These are phyloP conservation scores for Phoenix dactylifera DNA, from an alignment of 176 grass and related monocot genomes.

Conservation along the genomic window DNA sequence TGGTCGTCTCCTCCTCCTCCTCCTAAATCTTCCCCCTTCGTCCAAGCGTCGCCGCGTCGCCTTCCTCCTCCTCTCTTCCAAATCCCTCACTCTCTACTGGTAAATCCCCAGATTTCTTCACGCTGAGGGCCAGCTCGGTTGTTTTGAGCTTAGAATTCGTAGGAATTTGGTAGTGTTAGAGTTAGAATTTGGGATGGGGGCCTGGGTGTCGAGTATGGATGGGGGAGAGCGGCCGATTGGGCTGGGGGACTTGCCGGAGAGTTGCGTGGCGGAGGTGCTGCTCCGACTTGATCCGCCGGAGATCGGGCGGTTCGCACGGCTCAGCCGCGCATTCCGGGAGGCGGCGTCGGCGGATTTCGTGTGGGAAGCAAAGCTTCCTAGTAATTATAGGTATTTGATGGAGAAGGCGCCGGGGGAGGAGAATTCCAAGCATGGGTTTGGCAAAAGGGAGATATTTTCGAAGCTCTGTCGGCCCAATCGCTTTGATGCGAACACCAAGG, in stretches of 20 bases:
- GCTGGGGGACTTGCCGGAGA: slow-evolving; percentile 4
- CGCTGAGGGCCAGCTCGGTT: neutral
- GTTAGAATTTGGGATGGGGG: neutral
- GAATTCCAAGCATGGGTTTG: neutral
- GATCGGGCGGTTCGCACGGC: neutral
- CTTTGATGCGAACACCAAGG: slow-evolving; percentile 1
- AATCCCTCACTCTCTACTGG: slow-evolving; percentile 30
- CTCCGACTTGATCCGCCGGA: slow-evolving; percentile 7
- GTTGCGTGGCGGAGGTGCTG: slow-evolving; percentile 6
- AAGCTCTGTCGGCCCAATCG: neutral
- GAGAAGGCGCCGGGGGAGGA: neutral
- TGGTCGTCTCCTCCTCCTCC: slow-evolving; percentile 35
- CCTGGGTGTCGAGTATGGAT: neutral
- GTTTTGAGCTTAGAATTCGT: neutral
- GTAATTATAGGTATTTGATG: slow-evolving; percentile 2
- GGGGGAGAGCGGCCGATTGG: neutral
- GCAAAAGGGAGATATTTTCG: neutral
- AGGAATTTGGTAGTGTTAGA: neutral
- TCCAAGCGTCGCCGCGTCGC: slow-evolving; percentile 7
- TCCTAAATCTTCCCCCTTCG: slow-evolving; percentile 22
- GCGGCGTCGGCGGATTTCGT: slow-evolving; percentile 4
- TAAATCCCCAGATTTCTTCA: neutral
- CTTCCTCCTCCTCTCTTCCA: neutral
- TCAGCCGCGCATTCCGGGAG: neutral
- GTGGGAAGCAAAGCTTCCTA: neutral